Evolutionary conservation across 2,329 filamentous ascomycete genomes (phyloP), one percentile per base, ranked within the genome.

Genomic region (Colletotrichum filicis): DNA sequence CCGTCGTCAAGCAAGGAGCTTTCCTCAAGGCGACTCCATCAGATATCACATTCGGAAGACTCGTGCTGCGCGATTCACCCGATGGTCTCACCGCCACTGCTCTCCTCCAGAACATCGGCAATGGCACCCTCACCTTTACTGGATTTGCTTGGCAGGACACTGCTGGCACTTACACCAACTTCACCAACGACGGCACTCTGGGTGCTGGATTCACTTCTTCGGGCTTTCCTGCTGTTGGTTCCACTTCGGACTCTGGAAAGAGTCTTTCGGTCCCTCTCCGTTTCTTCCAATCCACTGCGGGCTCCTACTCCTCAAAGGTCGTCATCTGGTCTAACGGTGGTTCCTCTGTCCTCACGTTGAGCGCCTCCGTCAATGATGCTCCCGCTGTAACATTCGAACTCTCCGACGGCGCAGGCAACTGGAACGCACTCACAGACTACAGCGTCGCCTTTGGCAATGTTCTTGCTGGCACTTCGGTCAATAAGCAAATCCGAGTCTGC

Each of bases 1-100:
- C 77, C 7, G 80, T 81, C 16, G 81, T 84, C 53, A 84, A 81
- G 42, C 78, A 79, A 16, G 76, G 73, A 4, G 76, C 84, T 0
- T 84, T 81, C 68, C 71, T 86, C 32, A 77, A 77, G 6, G 77
- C 83, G 5, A 79, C 79, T 1, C 83, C 84, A 1, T 78, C 76
- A 2, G 80, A 81, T 19, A 79, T 84, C 26, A 81, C 83, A 60
- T 83, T 85, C 68, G 83, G 83, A 6, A 80, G 81, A 16, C 74
- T 85, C 22, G 80, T 85, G 12, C 75, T 85, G 5, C 80, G 79
- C 14, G 77, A 78, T 7, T 78, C 78, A 12, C 57, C 67, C 4
- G 68, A 74, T 16, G 68, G 71, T 1, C 46, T 74, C 35, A 74
- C 71, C 3, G 71, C 49, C 1, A 76, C 80, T 9, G 78, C 83